Percentiles rank a stretch among this genome's conserved stretches.
Evolutionary conservation across 2,329 filamentous ascomycete species (phyloP).

Genomic region (Lojkania enalia): DNA sequence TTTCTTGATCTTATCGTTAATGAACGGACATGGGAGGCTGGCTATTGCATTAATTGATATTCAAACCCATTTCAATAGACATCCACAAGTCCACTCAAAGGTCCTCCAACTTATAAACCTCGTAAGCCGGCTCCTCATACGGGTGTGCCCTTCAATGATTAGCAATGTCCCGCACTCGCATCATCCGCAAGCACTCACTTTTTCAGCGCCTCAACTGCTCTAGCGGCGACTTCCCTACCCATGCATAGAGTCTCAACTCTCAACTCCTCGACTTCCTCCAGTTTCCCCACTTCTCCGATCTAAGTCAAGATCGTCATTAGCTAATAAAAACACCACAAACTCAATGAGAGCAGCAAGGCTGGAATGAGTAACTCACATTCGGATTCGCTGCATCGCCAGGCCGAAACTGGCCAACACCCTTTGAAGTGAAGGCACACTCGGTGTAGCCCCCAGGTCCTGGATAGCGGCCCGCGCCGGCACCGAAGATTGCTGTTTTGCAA

Average conservation of each 20-base stretch:
- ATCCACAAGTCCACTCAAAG: conserved; percentile 27
- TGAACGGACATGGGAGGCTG: too few species aligned
- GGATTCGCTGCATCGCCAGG: conserved; percentile 65
- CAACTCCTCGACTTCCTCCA: conserved; percentile 64
- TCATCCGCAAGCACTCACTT: conserved; percentile 51
- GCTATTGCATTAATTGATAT: too few species aligned
- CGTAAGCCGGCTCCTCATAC: conserved; percentile 52
- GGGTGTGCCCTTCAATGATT: conserved; percentile 45
- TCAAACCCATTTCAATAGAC: too few species aligned
- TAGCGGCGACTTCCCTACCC: conserved; percentile 59
- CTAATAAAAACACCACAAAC: too few species aligned
- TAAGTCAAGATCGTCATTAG: conserved; percentile 9
- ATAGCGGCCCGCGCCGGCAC: conserved; percentile 49
- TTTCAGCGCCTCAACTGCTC: conserved; percentile 67
- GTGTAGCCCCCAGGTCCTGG: conserved; percentile 49
- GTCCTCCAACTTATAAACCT: conserved; percentile 52
- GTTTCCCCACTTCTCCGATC: conserved; percentile 60
- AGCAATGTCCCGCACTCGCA: conserved; percentile 4
- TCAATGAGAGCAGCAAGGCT: too few species aligned
- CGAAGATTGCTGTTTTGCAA: conserved; percentile 52
- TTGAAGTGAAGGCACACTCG: conserved; percentile 47
- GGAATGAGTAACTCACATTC: conserved; percentile 35
- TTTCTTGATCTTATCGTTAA: too few species aligned
- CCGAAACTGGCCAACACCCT: conserved; percentile 67
- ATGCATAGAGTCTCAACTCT: conserved; percentile 66